Conservation (phyloP, 2,329 filamentous ascomycete species). For the Onygenales sp. region DNA sequence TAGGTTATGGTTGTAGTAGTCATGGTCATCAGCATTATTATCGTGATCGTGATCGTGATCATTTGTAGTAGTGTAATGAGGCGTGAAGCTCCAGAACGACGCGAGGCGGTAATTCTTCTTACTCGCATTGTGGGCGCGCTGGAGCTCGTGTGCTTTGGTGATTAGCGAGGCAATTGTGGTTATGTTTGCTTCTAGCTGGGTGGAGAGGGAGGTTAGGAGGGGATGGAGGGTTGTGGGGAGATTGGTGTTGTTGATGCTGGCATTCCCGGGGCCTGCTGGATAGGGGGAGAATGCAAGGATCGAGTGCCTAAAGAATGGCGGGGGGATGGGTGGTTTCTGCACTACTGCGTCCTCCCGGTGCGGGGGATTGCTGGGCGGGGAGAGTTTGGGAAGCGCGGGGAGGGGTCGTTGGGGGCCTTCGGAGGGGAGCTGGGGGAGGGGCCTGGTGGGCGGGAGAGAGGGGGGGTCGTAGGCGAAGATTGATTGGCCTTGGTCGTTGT, state of each 20-base stretch:
- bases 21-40: not conserved
- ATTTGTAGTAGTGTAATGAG: constrained; percentile 11
- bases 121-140: constrained; percentile 13
- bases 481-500: constrained; percentile 3
- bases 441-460: constrained; percentile 15
- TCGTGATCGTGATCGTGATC: constrained; percentile 3
- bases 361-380: not conserved
- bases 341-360: not conserved
- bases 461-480: constrained; percentile 1
- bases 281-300: not conserved
- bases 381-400: not conserved
- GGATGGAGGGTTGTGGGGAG: constrained; percentile 13
- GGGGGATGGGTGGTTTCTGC: not conserved
- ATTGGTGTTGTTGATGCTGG: constrained; percentile 11
- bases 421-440: constrained; percentile 9
- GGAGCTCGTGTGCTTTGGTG: constrained; percentile 12
- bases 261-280: constrained; percentile 10
- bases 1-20: not conserved
- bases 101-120: constrained; percentile 21
- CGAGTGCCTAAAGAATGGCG: not conserved
- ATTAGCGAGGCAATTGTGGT: constrained; percentile 1
- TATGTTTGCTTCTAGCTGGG: constrained; percentile 8
- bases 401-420: not conserved
- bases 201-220: constrained; percentile 19
- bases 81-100: constrained; percentile 33